Percentiles rank a stretch among this genome's conserved stretches.
These are phyloP conservation scores for Guadua angustifolia DNA, from an alignment of 176 grass and related monocot species.

Conservation along the genomic window DNA sequence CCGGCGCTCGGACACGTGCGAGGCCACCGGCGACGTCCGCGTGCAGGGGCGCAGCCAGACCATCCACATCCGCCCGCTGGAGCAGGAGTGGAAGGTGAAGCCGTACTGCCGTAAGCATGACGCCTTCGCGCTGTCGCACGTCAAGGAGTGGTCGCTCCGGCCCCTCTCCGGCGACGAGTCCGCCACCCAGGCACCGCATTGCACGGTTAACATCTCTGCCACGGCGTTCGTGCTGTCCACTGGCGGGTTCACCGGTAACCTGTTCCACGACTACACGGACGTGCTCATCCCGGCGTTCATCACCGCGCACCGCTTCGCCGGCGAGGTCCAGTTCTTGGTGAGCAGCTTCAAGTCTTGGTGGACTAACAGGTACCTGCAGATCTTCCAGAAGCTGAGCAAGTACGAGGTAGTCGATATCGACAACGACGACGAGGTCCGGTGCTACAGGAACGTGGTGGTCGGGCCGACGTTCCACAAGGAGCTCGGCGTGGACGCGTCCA, in stretches of 20 bases:
- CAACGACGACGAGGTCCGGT: conserved; percentile 61
- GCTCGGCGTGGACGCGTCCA: conserved; percentile 58
- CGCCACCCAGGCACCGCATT: conserved; percentile 10
- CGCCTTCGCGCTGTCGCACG: conserved; percentile 46
- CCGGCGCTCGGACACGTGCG: conserved; percentile 68
- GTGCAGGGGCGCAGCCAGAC: conserved; percentile 47
- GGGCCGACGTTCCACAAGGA: conserved; percentile 72
- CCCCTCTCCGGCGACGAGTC: background rate
- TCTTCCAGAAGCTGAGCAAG: conserved; percentile 66
- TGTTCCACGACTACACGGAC: conserved; percentile 91
- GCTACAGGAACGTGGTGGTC: conserved; percentile 62
- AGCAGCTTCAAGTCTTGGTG: conserved; percentile 75
- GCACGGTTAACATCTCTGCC: conserved; percentile 58
- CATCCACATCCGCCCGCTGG: conserved; percentile 41
- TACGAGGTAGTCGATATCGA: conserved; percentile 71
- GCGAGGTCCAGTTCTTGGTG: conserved; percentile 76
- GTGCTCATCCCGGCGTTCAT: conserved; percentile 87
- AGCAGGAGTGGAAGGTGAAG: conserved; percentile 55
- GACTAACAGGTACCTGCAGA: conserved; percentile 55
- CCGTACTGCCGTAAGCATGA: conserved; percentile 69
- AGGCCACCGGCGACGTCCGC: conserved; percentile 61
- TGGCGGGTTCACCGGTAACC: conserved; percentile 80
- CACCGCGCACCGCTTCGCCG: conserved; percentile 54
- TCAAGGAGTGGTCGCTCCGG: conserved; percentile 63
- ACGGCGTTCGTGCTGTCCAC: conserved; percentile 67